Conservation (phyloP, 2,329 filamentous ascomycete species). For the Pestalotiopsis sp. region DNA sequence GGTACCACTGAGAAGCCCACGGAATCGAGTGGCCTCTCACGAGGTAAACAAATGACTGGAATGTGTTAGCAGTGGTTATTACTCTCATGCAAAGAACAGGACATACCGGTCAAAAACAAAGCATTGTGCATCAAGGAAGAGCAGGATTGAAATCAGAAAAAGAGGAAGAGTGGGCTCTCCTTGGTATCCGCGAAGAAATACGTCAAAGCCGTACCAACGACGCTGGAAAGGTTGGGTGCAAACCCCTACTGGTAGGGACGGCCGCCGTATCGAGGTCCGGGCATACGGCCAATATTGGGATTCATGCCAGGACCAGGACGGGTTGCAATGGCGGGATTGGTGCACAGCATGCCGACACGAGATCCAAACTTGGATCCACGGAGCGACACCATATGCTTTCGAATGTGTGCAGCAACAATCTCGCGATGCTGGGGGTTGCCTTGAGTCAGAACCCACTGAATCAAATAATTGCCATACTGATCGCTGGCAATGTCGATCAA, state of each 20-base stretch:
- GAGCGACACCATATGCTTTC: slow-evolving; percentile 99
- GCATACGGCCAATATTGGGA: slow-evolving; percentile 62
- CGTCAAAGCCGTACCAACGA: background rate
- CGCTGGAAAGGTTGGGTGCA: background rate
- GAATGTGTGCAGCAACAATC: slow-evolving; percentile 88
- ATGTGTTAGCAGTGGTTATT: no score
- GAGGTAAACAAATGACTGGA: no score
- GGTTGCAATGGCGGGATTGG: slow-evolving; percentile 87
- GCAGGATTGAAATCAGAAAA: background rate
- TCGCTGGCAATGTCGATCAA: slow-evolving; percentile 98
- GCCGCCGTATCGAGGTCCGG: slow-evolving; percentile 58
- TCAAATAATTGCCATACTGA: slow-evolving; percentile 97
- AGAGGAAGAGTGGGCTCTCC: background rate
- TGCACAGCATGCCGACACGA: slow-evolving; percentile 97
- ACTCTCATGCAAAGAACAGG: no score
- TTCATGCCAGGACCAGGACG: slow-evolving; percentile 79
- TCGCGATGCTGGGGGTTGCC: slow-evolving; percentile 87
- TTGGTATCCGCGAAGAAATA: background rate
- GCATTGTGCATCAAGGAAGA: background rate
- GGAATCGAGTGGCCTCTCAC: no score
- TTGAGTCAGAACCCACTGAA: slow-evolving; percentile 95
- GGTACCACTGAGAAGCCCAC: no score
- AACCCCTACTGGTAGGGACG: slow-evolving; percentile 54
- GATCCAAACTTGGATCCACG: slow-evolving; percentile 98
- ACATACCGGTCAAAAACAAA: no score